Percentiles rank a stretch among this genome's conserved stretches.
These are phyloP conservation scores for Leucosporidium yakuticum DNA, from an alignment of 768 basidiomycete species.

Conservation along the genomic window DNA sequence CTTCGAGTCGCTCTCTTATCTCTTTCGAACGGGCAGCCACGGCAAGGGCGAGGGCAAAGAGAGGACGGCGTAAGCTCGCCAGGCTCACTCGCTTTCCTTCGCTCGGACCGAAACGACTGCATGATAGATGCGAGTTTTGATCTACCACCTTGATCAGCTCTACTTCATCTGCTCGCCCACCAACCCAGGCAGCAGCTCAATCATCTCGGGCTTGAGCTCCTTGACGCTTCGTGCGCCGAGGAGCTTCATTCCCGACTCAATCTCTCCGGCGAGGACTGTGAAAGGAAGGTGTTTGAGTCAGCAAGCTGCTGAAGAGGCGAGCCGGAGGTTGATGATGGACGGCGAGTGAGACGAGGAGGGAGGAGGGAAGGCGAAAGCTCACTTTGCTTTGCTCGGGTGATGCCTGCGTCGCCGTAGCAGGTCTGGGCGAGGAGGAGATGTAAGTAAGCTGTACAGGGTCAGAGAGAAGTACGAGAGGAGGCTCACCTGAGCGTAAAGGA, in stretches of 20 bases:
- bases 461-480: no score
- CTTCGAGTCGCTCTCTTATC: no score
- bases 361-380: constrained; percentile 2
- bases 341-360: background rate
- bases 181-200: constrained; percentile 16
- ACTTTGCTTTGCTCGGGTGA: constrained; percentile 36
- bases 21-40: no score
- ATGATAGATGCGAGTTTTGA: no score
- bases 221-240: constrained; percentile 44
- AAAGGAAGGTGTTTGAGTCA: background rate
- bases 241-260: constrained; percentile 45
- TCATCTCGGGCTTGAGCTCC: constrained; percentile 42
- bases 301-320: background rate
- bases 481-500: constrained; percentile 60
- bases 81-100: no score
- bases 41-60: no score
- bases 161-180: background rate
- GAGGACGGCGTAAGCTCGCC: no score
- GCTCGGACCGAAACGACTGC: no score
- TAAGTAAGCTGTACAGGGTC: no score
- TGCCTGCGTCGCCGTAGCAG: constrained; percentile 44
- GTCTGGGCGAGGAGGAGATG: background rate
- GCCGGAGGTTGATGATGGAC: background rate
- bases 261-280: constrained; percentile 44
- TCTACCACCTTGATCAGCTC: no score